Base-by-base conservation (phyloP, 73 alveolate genomes). In the Paramecium bursaria region DNA sequence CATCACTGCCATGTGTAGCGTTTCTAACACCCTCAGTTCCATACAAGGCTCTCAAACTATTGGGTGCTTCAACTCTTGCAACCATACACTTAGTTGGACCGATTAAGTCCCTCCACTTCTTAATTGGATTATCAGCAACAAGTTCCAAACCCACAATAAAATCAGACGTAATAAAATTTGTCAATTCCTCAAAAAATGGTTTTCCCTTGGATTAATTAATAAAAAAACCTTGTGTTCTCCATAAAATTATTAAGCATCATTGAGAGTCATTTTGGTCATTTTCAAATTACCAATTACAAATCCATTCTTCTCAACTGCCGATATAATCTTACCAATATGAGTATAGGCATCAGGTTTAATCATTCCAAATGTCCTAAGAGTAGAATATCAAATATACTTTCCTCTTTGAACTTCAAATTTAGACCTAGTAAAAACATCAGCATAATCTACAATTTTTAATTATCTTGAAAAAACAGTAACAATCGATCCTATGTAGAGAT, bases 331-430 rank as follows among this genome's bases (percentile, higher is more conserved):
- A 31, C 99, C 99, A 19, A 96, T 92, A 60, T 95, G 90, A 51
- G 90, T 86, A 85, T 96, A 96, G 29, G 97, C 97, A 86, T 95
- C 99, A 33, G 99, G 99, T 60, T 96, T 96, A 47, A 96, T 94
- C 99, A 96, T 94, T 22, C 95, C 99, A 79, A 95, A 95, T 2
- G 99, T 96, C 30, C 95, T 90, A 31, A 75, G 76, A 13, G 48
- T 77, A 33, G 54, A 50, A 19, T 39, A 57, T 29, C 0, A 27
- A 30, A 14, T 50, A 67, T 85, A 88, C 94, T 80, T 88, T 74
- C 86, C 86, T 48, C 94, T 73, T 48, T 74, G 46, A 1, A 89
- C 44, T 86, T 95, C 98, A 33, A 96, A 95, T 22, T 87, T 75
- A 31, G 90, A 85, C 86, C 93, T 75, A 21, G 99, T 96, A 76